A percentile compares a stretch with the other conserved stretches of the same genome.
phyloP scores from a whole-genome alignment of 2,329 filamentous ascomycete genomes.

The Sporothrix phasma region DNA sequence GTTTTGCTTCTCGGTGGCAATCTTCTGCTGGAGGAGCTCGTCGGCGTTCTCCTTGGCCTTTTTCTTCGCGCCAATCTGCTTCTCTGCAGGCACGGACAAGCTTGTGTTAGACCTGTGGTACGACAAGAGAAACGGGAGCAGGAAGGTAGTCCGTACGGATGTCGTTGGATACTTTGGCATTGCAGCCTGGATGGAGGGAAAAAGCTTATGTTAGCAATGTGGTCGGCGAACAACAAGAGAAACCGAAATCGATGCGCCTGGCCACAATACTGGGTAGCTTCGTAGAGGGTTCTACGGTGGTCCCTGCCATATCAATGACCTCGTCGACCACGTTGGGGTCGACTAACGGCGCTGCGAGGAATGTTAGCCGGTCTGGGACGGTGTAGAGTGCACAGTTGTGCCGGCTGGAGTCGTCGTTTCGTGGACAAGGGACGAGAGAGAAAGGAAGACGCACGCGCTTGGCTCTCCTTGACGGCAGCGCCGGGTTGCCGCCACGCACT shows the following conservation, averaged over 20 bases:
- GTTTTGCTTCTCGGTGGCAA: conserved; percentile 57
- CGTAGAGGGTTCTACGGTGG: conserved; percentile 51
- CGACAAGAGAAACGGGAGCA: not conserved
- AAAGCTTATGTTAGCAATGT: not conserved
- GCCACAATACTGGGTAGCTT: conserved; percentile 49
- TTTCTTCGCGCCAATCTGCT: conserved; percentile 51
- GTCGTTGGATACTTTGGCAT: conserved; percentile 76
- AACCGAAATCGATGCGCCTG: not conserved
- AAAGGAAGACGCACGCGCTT: conserved; percentile 39
- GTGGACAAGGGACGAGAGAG: not conserved
- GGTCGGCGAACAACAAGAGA: not conserved
- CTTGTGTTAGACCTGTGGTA: not conserved
- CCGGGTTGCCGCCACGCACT: conserved; percentile 85
- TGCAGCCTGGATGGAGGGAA: conserved; percentile 36
- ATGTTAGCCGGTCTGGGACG: not conserved
- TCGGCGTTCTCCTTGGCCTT: conserved; percentile 87
- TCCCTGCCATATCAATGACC: conserved; percentile 84
- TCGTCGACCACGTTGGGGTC: conserved; percentile 80
- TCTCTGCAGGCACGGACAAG: conserved; percentile 8
- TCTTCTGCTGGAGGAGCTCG: conserved; percentile 70
- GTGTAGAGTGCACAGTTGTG: not conserved
- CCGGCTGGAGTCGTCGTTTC: not conserved
- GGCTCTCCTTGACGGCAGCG: conserved; percentile 86
- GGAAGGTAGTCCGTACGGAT: conserved; percentile 15
- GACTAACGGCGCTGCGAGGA: conserved; percentile 52